phyloP scores from a whole-genome alignment of 495 filamentous ascomycete species.

The Xylaria bambusicola region DNA sequence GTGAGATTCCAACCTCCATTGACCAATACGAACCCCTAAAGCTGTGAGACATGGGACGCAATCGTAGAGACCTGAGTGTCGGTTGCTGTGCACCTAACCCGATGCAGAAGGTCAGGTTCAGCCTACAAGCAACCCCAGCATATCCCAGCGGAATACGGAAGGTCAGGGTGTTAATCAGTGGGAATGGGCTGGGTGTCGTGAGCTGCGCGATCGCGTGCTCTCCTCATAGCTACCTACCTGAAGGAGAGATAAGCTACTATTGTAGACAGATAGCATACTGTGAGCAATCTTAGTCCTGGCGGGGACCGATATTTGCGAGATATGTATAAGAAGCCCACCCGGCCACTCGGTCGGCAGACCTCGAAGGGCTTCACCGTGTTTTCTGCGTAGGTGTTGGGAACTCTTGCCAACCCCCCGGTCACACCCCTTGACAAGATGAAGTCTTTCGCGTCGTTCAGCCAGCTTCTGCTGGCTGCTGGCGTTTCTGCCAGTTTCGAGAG shows the following conservation, averaged over 20 bases:
- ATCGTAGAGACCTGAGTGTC: background rate
- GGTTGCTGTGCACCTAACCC: conserved; percentile 4
- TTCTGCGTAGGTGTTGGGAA: conserved; percentile 24
- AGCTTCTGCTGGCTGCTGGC: conserved; percentile 32
- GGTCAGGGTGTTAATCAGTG: conserved; percentile 10
- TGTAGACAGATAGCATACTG: background rate
- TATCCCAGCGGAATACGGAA: conserved; percentile 13
- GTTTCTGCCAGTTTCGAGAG: conserved; percentile 30
- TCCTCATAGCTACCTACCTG: background rate
- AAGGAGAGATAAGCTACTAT: conserved; percentile 9
- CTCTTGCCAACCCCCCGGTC: conserved; percentile 10
- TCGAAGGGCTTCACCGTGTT: background rate
- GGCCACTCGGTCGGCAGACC: conserved; percentile 1
- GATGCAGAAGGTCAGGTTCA: conserved; percentile 17
- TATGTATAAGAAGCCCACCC: conserved; percentile 7
- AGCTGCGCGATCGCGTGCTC: conserved; percentile 13
- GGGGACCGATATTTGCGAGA: conserved; percentile 7
- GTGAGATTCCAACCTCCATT: background rate
- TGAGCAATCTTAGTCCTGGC: background rate
- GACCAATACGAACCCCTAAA: conserved; percentile 5
- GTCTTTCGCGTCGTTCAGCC: conserved; percentile 23
- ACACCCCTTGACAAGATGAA: conserved; percentile 26
- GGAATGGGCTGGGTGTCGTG: conserved; percentile 9
- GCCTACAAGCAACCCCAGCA: conserved; percentile 10
- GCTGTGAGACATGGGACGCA: background rate